phyloP scores from a whole-genome alignment of 805 yeast species.

The Nakazawaea molendinolei region DNA sequence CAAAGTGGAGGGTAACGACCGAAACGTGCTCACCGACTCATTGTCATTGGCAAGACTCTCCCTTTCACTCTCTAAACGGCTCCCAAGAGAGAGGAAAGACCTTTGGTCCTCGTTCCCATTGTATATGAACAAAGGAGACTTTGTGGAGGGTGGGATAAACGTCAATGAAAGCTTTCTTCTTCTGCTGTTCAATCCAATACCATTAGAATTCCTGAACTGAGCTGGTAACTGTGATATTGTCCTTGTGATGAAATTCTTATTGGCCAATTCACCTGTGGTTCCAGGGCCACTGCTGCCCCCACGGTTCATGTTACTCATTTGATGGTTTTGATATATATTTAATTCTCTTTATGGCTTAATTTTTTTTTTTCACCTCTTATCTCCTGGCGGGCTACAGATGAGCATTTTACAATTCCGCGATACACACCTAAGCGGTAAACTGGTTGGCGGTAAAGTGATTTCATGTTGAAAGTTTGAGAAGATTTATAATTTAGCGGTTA shows the following conservation, averaged over 20 bases:
- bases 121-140: conserved; percentile 28
- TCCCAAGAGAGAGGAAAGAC: conserved; percentile 27
- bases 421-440: no score
- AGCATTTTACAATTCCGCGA: no score
- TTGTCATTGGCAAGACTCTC: conserved; percentile 20
- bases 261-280: neutral
- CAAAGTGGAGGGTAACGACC: conserved; percentile 30
- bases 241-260: conserved; percentile 14
- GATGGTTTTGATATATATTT: no score
- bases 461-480: no score
- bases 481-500: no score
- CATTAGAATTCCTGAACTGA: conserved; percentile 20
- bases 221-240: conserved; percentile 20
- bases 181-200: conserved; percentile 25
- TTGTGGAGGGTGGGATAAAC: conserved; percentile 30
- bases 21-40: conserved; percentile 25
- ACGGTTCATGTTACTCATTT: neutral
- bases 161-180: conserved; percentile 28
- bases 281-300: neutral
- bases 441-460: no score
- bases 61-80: conserved; percentile 21
- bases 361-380: no score
- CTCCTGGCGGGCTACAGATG: no score
- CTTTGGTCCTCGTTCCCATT: conserved; percentile 26
- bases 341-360: no score